Conservation (phyloP, 1,139 yeast species). For the Saccharomyces hybrid region DNA sequence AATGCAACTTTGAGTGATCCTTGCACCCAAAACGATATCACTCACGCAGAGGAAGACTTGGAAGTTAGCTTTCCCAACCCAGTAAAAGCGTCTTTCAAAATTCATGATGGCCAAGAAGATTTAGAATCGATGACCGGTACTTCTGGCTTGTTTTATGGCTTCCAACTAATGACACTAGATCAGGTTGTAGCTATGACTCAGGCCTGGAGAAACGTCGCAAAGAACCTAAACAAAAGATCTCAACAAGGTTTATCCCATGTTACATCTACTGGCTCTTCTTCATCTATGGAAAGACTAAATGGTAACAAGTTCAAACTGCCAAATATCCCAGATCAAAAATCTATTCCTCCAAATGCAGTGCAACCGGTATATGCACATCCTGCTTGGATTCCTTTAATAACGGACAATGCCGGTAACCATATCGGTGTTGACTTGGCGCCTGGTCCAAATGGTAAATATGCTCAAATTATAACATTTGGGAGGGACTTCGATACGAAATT, state of each 20-base stretch:
- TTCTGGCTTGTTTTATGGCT: slow-evolving; percentile 56
- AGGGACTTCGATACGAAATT: slow-evolving; percentile 82
- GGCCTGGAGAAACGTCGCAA: slow-evolving; percentile 60
- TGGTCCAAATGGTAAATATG: slow-evolving; percentile 63
- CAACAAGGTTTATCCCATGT: slow-evolving; percentile 3
- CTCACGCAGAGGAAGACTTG: slow-evolving; percentile 59
- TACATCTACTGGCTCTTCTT: slow-evolving; percentile 2
- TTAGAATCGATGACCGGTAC: slow-evolving; percentile 43
- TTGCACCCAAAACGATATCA: slow-evolving; percentile 55
- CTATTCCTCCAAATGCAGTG: slow-evolving; percentile 67
- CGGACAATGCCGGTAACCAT: slow-evolving; percentile 85
- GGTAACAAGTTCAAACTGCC: slow-evolving; percentile 30
- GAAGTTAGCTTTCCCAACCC: slow-evolving; percentile 51
- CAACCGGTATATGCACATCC: slow-evolving; percentile 76
- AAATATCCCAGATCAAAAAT: slow-evolving; percentile 52
- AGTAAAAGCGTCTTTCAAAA: slow-evolving; percentile 49
- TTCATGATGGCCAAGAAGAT: slow-evolving; percentile 65
- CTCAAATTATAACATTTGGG: slow-evolving; percentile 83
- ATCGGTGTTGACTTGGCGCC: slow-evolving; percentile 87
- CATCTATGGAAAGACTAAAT: slow-evolving; percentile 4
- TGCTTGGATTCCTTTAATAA: slow-evolving; percentile 83
- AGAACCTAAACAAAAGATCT: slow-evolving; percentile 35
- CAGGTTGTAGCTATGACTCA: slow-evolving; percentile 57
- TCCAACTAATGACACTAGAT: slow-evolving; percentile 57
- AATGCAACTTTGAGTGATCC: slow-evolving; percentile 52